Evolutionary conservation across 192 early-diverging fungal species (phyloP), one percentile per base, ranked within the genome.

Genomic region (Coemansia sp.): DNA sequence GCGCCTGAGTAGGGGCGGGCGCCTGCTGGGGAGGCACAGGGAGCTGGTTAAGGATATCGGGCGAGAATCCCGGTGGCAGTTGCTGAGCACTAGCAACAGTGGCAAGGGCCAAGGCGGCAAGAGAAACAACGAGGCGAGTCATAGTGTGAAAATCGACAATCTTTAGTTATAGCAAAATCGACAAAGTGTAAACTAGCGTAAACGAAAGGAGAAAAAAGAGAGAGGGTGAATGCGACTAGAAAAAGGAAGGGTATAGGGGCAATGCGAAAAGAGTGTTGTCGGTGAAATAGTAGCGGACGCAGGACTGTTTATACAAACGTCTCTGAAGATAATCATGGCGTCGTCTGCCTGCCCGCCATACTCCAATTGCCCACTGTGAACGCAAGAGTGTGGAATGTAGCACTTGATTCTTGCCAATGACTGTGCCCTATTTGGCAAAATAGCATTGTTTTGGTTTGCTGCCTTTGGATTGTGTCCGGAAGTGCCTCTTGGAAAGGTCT

Each of bases 21-120:
- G 76, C 71, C 53, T 73, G 76, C 68, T 79, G 70, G 10, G 76
- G 76, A 1, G 76, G 76, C 34, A 79, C 68, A 0, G 76, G 76
- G 16, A 79, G 68, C 76, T 79, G 76, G 62, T 59, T 66, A 16
- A 79, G n/a, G 36, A 79, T 79, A 37, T 73, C 68, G 11, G 61
- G 59, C 2, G 66, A 63, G 35, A 79, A 73, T 20, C 76, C 76
- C 47, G 76, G 52, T 9, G 76, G 70, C 1, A 79, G 55, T 37
- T 76, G 68, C 64, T 73, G 66, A 18, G 72, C 66, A 52, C 10
- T 42, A 48, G 34, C 45, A 36, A 60, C 65, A 11, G 62, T 36
- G 14, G 69, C 72, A 26, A 61, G 37, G 23, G 72, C 72, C 34
- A 80, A 28, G 52, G 65, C 69, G 10, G 66, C 69, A 36, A 75